Base-by-base conservation (phyloP, 352 stramenopile genomes). In the Phytophthora pluvialis region DNA sequence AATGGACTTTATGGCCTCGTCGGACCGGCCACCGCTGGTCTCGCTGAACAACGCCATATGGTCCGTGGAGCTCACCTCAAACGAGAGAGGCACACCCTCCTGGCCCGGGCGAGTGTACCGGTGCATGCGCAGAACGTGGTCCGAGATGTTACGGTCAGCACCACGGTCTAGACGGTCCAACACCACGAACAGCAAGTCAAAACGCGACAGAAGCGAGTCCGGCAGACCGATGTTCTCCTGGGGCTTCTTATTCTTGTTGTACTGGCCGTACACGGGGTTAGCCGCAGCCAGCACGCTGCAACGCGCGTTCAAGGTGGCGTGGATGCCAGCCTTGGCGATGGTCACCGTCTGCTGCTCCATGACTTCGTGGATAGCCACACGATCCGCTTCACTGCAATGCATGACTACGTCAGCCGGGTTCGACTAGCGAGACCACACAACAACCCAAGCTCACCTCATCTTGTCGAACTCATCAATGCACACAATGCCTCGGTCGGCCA, bases 321-420 rank as follows among this genome's bases (percentile, higher is more conserved):
- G 97, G 67, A 99, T 99, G 15, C 98, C 98, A 4, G 98, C 98
- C 83, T 99, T 99, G 38, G 98, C 97, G 78, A 99, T 99, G 3
- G 98, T 99, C 4, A 99, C 97, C 1, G 98, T 99, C 71, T 99
- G 98, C 73, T 99, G 98, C 78, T 99, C 98, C 98, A 99, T 99
- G 47, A 94, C 86, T 92, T 99, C 98, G 86, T 99, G 98, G 68
- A 99, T 99, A 4, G 98, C 98, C 16, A 99, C 98, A 39, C 97
- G 94, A 92, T 99, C 97, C 12, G 89, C 91, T 75, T 99, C 87
- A 70, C 86, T 88, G 50, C 35, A 64, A 70, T 52, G 16, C 35
- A 60, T 33, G 26, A n/a, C 32, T 40, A 66, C 35, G 46, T 74
- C 42, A 75, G 45, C 6, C 15, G 45, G 4, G 31, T 45, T 51